phyloP scores from a whole-genome alignment of 805 yeast species.

The Metschnikowia matae region DNA sequence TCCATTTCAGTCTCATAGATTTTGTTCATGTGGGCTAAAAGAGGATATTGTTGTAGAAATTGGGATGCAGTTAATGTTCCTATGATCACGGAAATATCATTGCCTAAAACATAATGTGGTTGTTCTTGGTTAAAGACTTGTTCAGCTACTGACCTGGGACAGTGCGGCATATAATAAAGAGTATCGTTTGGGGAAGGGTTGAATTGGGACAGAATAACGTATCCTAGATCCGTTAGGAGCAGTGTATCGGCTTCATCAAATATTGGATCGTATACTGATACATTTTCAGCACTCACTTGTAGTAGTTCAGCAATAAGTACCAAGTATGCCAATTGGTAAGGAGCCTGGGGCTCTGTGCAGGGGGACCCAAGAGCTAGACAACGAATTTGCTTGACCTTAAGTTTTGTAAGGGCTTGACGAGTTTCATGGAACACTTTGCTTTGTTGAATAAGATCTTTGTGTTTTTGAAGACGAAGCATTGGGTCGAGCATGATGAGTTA shows the following conservation, averaged over 20 bases:
- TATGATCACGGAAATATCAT: conserved; percentile 50
- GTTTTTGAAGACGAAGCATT: not conserved
- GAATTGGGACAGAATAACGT: conserved; percentile 10
- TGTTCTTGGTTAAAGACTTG: conserved; percentile 25
- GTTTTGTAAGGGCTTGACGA: not conserved
- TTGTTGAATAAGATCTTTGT: not conserved
- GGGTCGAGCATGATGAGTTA: not conserved
- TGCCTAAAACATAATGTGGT: conserved; percentile 46
- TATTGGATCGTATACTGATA: conserved; percentile 64
- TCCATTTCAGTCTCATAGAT: conserved; percentile 7
- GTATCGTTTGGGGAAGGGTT: not conserved
- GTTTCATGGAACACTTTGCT: not conserved
- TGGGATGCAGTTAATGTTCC: conserved; percentile 45
- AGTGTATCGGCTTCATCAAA: conserved; percentile 46
- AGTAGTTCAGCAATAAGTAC: conserved; percentile 32
- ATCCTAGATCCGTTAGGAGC: conserved; percentile 16
- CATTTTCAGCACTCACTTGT: conserved; percentile 8
- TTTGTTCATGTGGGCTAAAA: conserved; percentile 37
- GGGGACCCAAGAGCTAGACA: conserved; percentile 76
- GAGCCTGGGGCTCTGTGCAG: conserved; percentile 51
- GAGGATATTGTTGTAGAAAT: conserved; percentile 42
- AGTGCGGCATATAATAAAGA: conserved; percentile 71
- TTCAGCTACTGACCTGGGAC: conserved; percentile 55
- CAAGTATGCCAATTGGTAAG: conserved; percentile 63
- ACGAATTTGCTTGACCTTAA: conserved; percentile 36